These are phyloP conservation scores for Mycena amicta DNA, from an alignment of 768 basidiomycete species.

Conservation along the genomic window DNA sequence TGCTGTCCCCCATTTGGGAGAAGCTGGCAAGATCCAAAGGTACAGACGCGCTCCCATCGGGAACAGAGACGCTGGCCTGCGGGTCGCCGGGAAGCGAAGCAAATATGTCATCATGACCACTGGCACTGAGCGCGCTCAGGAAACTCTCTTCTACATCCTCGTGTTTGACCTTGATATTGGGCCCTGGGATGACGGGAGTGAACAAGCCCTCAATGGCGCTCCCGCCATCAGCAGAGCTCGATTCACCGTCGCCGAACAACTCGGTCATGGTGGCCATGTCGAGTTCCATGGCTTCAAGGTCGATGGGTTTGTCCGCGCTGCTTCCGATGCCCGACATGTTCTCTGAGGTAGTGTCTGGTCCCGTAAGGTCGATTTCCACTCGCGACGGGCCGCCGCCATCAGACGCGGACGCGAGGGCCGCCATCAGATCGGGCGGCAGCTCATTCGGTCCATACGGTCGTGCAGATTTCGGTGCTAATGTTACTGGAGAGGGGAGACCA, in stretches of 20 bases:
- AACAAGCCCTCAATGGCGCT: constrained; percentile 51
- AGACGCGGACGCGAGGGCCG: constrained; percentile 54
- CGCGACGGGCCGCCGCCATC: constrained; percentile 33
- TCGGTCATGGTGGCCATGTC: constrained; percentile 57
- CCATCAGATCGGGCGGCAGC: constrained; percentile 67
- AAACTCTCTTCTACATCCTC: constrained; percentile 36
- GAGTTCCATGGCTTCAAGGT: constrained; percentile 69
- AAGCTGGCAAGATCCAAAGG: constrained; percentile 53
- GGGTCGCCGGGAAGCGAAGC: constrained; percentile 32
- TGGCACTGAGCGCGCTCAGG: constrained; percentile 34
- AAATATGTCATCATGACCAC: constrained; percentile 34
- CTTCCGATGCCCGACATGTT: constrained; percentile 48
- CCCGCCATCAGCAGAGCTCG: constrained; percentile 36
- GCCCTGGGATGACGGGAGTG: constrained; percentile 40
- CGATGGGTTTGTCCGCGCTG: constrained; percentile 81
- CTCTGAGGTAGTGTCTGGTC: constrained; percentile 37
- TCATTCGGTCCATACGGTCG: constrained; percentile 57
- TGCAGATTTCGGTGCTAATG: constrained; percentile 79
- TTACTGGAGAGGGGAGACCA: constrained; percentile 76
- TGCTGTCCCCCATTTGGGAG: constrained; percentile 30
- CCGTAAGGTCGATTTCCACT: constrained; percentile 65
- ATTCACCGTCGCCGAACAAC: constrained; percentile 56
- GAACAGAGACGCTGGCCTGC: constrained; percentile 12
- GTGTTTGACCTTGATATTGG: constrained; percentile 16
- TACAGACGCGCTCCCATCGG: constrained; percentile 26